These are phyloP conservation scores for Lentithecium fluviatile DNA, from an alignment of 495 filamentous ascomycete species.

Conservation along the genomic window DNA sequence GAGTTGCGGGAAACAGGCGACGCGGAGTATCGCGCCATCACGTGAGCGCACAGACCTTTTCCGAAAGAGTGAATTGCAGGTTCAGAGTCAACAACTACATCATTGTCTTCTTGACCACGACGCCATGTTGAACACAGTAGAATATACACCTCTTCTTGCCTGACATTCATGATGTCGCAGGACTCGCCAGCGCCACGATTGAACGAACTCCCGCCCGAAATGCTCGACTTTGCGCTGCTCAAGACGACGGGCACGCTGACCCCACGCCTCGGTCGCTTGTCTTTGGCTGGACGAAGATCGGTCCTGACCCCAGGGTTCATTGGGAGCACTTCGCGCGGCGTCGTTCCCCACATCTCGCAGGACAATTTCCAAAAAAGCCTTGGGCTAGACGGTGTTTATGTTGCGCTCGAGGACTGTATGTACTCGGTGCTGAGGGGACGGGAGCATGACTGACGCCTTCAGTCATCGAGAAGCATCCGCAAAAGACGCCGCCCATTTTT, in stretches of 20 bases:
- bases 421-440: conserved; percentile 39
- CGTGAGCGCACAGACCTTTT: not conserved
- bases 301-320: conserved; percentile 82
- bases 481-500: conserved; percentile 54
- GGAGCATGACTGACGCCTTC: conserved; percentile 35
- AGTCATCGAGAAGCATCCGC: conserved; percentile 65
- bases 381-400: conserved; percentile 65
- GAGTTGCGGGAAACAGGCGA: not conserved
- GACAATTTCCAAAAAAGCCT: conserved; percentile 72
- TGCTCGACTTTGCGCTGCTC: conserved; percentile 44
- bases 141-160: not conserved
- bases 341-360: conserved; percentile 81
- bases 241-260: conserved; percentile 29
- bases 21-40: not conserved
- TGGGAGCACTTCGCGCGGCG: conserved; percentile 74
- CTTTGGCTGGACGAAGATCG: conserved; percentile 56
- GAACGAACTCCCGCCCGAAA: conserved; percentile 35
- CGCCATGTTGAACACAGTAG: no score
- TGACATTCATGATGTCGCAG: not conserved
- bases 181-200: not conserved
- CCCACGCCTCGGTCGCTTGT: conserved; percentile 59
- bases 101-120: no score
- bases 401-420: conserved; percentile 92
- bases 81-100: no score
- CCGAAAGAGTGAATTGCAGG: not conserved